Base-by-base conservation (phyloP, 192 early-diverging fungal species). In the Backusella liffmaniae region DNA sequence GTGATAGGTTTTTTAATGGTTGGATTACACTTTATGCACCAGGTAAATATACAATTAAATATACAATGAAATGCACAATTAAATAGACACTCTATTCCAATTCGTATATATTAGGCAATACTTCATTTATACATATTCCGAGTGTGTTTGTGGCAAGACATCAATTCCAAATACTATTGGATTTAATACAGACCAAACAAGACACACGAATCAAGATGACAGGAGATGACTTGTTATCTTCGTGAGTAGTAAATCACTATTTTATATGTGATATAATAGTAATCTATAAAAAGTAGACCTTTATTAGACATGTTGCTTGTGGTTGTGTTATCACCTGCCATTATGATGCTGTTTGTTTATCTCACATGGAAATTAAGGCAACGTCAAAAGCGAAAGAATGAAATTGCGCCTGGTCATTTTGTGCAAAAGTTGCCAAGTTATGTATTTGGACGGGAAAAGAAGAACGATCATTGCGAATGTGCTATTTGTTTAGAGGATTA, bases 401-500 rank as follows among this genome's bases (percentile, higher is more conserved):
- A 96, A 68, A 78, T 93, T 73, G 96, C 96, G 1, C 93, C 96
- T 1, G 72, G 84, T 10, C 88, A 91, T 39, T 85, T 91, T 21
- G 94, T 97, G 5, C 84, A 87, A 59, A 90, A 90, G 68, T 79
- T 97, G 39, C 94, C 95, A 2, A 84, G 86, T 15, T 92, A 90
- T 44, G 86, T 87, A 9, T 96, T 90, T 72, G 86, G 83, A 75
- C 67, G 73, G 21, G 74, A 90, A 65, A 92, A 92, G 70, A 83
- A 83, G 39, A 92, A 91, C 29, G 89, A 95, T 32, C 95, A 91
- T 26, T 83, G 86, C 2, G 91, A 91, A 65, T 99, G 97, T 82
- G 91, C 92, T 7, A 97, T 99, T 29, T 99, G 97, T 83, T 82
- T 99, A 73, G 96, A 98, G 12, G 95, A 97, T 73, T 99, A 94